A percentile compares a stretch with the other conserved stretches of the same genome.
phyloP scores from a whole-genome alignment of 495 filamentous ascomycete genomes.

The Aspergillus asperescens region DNA sequence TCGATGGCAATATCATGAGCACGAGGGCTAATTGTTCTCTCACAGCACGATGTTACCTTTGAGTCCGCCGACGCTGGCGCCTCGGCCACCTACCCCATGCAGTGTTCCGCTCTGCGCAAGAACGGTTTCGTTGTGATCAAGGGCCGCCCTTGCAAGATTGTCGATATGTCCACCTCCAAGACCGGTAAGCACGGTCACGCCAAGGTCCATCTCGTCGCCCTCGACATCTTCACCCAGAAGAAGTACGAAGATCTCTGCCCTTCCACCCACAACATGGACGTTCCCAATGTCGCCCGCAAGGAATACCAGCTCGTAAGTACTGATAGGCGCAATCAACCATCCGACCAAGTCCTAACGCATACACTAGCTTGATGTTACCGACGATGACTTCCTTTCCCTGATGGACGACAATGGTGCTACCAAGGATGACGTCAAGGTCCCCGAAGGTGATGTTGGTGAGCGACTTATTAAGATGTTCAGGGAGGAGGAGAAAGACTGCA shows the following conservation, averaged over 20 bases:
- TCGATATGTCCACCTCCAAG: constrained; percentile 99
- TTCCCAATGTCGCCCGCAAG: constrained; percentile 81
- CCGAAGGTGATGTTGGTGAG: constrained; percentile 80
- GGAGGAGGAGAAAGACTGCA: constrained; percentile 71
- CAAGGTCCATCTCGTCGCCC: constrained; percentile 95
- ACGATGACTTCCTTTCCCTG: constrained; percentile 87
- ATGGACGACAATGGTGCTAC: constrained; percentile 73
- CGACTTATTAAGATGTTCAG: constrained; percentile 72
- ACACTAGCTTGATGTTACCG: constrained; percentile 71
- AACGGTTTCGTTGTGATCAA: constrained; percentile 98
- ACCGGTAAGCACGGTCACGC: constrained; percentile 99
- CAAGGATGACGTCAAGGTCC: constrained; percentile 93
- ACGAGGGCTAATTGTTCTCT: not conserved
- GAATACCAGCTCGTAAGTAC: constrained; percentile 88
- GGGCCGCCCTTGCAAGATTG: constrained; percentile 97
- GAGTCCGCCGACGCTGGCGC: constrained; percentile 90
- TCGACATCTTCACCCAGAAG: constrained; percentile 99
- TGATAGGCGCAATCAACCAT: not conserved
- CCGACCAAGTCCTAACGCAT: not conserved
- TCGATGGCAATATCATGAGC: constrained; percentile 24
- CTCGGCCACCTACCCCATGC: constrained; percentile 90
- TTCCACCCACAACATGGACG: constrained; percentile 99
- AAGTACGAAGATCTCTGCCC: constrained; percentile 99
- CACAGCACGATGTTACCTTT: constrained; percentile 85
- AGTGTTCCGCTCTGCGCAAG: constrained; percentile 99